Base-by-base conservation (phyloP, 345 rosid species). In the Corchorus olitorius region DNA sequence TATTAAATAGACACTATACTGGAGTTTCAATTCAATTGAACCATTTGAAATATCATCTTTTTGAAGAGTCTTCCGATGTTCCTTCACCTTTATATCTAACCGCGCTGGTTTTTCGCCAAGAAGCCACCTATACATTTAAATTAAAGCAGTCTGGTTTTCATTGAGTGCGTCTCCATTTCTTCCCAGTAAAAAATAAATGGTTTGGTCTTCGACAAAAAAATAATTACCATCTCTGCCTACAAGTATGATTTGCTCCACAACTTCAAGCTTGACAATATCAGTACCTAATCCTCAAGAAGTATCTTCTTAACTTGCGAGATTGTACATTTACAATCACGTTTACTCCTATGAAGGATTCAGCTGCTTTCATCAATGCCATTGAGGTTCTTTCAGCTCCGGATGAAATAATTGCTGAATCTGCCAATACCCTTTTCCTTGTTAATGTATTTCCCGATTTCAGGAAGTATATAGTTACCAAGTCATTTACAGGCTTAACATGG, bases 311-410 rank as follows among this genome's bases (percentile, higher is more conserved):
- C n/a, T n/a, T n/a, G n/a, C n/a, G n/a, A n/a, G n/a, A n/a, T n/a
- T n/a, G n/a, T n/a, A n/a, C n/a, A n/a, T n/a, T n/a, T n/a, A n/a
- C n/a, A n/a, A n/a, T n/a, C n/a, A n/a, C n/a, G n/a, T n/a, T n/a
- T n/a, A n/a, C n/a, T n/a, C n/a, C n/a, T n/a, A n/a, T n/a, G n/a
- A n/a, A n/a, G n/a, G 48, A 80, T 72, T 91, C 94, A 2, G 84
- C 86, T 14, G 93, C 94, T 46, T 91, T 91, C 73, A 76, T 91
- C 78, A 91, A 91, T 65, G 94, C 89, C 46, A 84, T 91, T 34
- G 94, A 91, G 87, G 73, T 91, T 43, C 90, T 91, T 73, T 87
- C 94, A 2, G 94, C 94, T 10, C 94, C 94, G 0, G 93, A 91
- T 48, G 65, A 55, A 64, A n/a, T n/a, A n/a, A 84, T 91, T 65